A percentile compares a stretch with the other conserved stretches of the same genome.
Evolutionary conservation across 495 filamentous ascomycete species (phyloP).

Genomic region (Neurospora sp.): DNA sequence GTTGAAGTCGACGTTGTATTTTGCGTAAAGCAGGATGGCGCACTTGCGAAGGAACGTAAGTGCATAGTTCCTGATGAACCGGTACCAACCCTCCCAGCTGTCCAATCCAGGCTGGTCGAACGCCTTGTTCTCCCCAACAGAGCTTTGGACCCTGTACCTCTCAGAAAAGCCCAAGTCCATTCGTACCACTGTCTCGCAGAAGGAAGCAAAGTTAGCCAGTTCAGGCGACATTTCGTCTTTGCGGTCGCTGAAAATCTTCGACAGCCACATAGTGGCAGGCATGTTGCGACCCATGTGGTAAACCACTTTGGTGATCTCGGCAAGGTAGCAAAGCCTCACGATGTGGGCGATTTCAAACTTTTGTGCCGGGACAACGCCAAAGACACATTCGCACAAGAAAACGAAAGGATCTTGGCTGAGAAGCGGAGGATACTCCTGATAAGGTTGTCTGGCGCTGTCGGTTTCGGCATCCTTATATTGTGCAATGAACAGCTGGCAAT

Average conservation of each 20-base stretch:
- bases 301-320: conserved; percentile 77
- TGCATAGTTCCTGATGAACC: conserved; percentile 64
- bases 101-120: conserved; percentile 35
- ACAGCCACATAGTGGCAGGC: conserved; percentile 27
- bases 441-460: conserved; percentile 16
- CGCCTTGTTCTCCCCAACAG: conserved; percentile 24
- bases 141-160: conserved; percentile 1
- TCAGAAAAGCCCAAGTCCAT: conserved; percentile 17
- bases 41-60: conserved; percentile 84
- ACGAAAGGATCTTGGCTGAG: conserved; percentile 73
- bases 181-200: conserved; percentile 27
- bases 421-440: conserved; percentile 52
- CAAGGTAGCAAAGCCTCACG: conserved; percentile 80
- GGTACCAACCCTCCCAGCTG: conserved; percentile 31
- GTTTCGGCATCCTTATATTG: conserved; percentile 34
- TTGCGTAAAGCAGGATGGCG: conserved; percentile 73
- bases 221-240: conserved; percentile 22
- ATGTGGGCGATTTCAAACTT: conserved; percentile 71
- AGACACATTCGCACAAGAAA: conserved; percentile 72
- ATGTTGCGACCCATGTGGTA: conserved; percentile 39
- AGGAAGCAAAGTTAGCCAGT: conserved; percentile 34
- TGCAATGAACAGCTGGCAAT: conserved; percentile 64
- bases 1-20: conserved; percentile 81
- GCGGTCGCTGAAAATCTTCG: conserved; percentile 22
- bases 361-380: conserved; percentile 37